These are phyloP conservation scores for Fusarium armeniacum DNA, from an alignment of 2,329 filamentous ascomycete genomes.

Conservation along the genomic window DNA sequence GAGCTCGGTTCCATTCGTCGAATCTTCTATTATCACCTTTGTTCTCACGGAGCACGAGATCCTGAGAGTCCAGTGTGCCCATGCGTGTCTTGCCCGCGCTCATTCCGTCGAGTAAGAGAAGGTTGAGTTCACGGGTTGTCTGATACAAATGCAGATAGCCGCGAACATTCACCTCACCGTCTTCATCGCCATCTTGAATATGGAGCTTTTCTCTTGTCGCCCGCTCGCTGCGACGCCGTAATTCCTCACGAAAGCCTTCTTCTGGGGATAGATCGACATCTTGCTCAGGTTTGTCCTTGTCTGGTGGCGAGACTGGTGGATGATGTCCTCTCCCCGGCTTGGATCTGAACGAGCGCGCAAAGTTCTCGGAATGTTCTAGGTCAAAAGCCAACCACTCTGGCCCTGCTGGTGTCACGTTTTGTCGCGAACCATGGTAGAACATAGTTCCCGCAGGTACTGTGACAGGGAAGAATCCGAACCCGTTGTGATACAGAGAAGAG, in stretches of 20 bases:
- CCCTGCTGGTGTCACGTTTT: constrained; percentile 61
- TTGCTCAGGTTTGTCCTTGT: background rate
- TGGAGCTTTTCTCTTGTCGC: background rate
- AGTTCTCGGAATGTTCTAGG: constrained; percentile 77
- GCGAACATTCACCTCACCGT: constrained; percentile 36
- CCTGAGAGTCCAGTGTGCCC: constrained; percentile 78
- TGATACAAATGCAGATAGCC: constrained; percentile 78
- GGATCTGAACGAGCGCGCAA: constrained; percentile 61
- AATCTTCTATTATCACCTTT: constrained; percentile 22
- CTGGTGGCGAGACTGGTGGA: background rate
- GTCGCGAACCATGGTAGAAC: constrained; percentile 74
- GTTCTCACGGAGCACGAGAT: constrained; percentile 68
- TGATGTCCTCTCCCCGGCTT: background rate
- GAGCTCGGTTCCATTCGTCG: constrained; percentile 67
- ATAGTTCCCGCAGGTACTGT: constrained; percentile 74
- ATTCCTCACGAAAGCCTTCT: constrained; percentile 22
- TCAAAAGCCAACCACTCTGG: constrained; percentile 84
- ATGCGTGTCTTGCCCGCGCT: constrained; percentile 74
- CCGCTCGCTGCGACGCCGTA: constrained; percentile 16
- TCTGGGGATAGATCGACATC: constrained; percentile 5
- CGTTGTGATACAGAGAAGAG: constrained; percentile 80
- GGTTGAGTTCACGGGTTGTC: constrained; percentile 67
- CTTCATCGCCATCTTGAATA: background rate
- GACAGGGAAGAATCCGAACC: constrained; percentile 78
- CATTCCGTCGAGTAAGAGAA: constrained; percentile 80